Evolutionary conservation across 371 early-diverging fungal species (phyloP).

Genomic region (Mortierella sp.): DNA sequence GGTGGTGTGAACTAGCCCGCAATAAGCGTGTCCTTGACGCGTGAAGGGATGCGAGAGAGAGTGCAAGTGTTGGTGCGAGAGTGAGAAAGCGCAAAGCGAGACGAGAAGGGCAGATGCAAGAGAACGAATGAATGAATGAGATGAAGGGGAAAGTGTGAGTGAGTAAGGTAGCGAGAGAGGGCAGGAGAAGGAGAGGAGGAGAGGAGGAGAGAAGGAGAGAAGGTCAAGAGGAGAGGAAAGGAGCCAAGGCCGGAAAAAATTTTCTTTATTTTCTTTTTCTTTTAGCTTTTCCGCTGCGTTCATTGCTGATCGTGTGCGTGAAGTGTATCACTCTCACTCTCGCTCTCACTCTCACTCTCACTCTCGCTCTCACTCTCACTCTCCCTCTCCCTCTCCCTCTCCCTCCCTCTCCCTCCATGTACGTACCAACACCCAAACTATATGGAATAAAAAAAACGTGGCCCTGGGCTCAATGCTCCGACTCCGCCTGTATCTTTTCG

Average conservation of each 20-base stretch:
- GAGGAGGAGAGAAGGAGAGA: background rate
- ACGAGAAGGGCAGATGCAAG: background rate
- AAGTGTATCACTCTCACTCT: background rate
- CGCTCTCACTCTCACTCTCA: too few species aligned
- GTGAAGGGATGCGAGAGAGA: background rate
- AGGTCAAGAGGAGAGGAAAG: background rate
- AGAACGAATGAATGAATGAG: background rate
- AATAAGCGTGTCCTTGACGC: background rate
- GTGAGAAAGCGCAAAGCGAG: background rate
- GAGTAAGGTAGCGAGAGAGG: background rate
- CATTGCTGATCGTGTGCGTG: background rate
- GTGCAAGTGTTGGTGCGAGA: background rate
- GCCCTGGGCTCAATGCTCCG: conserved; percentile 2
- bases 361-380: too few species aligned
- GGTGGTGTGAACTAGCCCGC: background rate
- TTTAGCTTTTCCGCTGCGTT: background rate
- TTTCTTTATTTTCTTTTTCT: background rate
- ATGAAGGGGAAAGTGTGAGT: background rate
- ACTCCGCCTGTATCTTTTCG: background rate
- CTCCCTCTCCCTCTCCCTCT: too few species aligned
- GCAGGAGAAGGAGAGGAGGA: background rate
- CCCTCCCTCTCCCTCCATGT: too few species aligned
- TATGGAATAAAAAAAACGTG: background rate
- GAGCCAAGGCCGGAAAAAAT: background rate
- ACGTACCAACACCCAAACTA: too few species aligned